Evolutionary conservation across 169 alveolate genomes (phyloP), one percentile per base, ranked within the genome.

Genomic region (Eimeria necatrix): DNA sequence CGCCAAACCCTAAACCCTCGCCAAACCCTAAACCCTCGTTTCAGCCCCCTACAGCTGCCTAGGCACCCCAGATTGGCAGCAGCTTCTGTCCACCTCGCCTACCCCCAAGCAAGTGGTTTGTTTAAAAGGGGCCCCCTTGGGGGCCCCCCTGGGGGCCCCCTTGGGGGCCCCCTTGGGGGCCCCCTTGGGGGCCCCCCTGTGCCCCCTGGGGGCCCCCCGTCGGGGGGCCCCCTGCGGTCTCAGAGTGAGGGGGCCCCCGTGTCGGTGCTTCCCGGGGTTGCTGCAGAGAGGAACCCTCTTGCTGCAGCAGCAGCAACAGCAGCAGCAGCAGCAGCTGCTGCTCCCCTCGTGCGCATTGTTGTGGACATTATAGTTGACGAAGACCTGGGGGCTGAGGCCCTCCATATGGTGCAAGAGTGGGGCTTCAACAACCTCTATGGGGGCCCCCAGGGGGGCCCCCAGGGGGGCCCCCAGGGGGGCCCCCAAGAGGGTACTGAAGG

Each of bases 281-380:
- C 78, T 68, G 41, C 9, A 52, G 41, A 14, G 32, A 1, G 41
- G 9, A 32, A 32, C 41, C 41, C 41, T 32, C 41, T 32, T 32
- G 41, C 41, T 32, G 41, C 41, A 32, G 41, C 41, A 32, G 41
- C 41, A 32, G 41, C 41, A 32, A 32, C 41, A 32, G 41, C 41
- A 32, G 41, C 41, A 32, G 41, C 41, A 32, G 41, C 41, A 32
- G 41, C 41, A 32, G 41, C 41, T 32, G 41, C 41, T 32, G 41
- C 41, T 32, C 41, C 41, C 41, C 41, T 32, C 41, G 41, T 41
- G 52, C 8, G 26, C 14, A 76, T 41, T 49, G 41, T 76, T 4
- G 61, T 76, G 26, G 87, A 76, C 24, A 10, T 76, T 4, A 76
- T 76, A 9, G 56, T 76, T 14, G 87, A 76, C 24, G 24, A 76